Evolutionary conservation across 2,329 filamentous ascomycete species (phyloP), one percentile per base, ranked within the genome.

Genomic region (Simplicillium aogashimaense): DNA sequence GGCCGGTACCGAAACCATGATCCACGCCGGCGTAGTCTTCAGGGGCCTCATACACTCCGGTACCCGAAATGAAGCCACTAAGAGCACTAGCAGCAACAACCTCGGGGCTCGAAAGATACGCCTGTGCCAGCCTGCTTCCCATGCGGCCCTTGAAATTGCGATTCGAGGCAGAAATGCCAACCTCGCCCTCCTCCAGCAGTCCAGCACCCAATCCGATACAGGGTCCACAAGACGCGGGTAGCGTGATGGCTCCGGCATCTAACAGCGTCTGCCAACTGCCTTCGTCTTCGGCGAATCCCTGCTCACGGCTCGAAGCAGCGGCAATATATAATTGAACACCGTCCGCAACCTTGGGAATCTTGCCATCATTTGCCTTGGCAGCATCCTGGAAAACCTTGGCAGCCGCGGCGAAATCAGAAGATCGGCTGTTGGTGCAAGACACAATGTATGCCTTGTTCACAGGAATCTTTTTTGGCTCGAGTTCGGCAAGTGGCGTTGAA

Each of bases 101-200:
- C 54, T 95, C 89, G 1, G 92, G 89, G 48, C 83, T 90, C 6
- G 82, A 84, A 1, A 95, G 78, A 57, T 95, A 95, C 0, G 87
- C 86, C 53, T 87, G 80, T 0, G 87, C 85, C 5, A 39, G 30
- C 1, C 43, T 40, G 1, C 50, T 45, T 16, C 89, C 89, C 85
- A 95, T 94, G 3, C 89, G 78, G 0, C 88, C 89, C 61, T 89
- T 88, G 69, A 89, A 95, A 60, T 95, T 95, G 10, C 89, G 72
- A 66, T 95, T 95, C 38, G 72, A 80, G 0, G 87, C 86, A 45
- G 73, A 81, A 50, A 95, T 89, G 16, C 88, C 88, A 9, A 88
- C 79, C 63, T 95, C 88, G n/a, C 85, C 86, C 2, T 76, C 72
- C 58, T 95, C 81, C 1, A 95, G 72, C 0, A 95, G 69, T 30